Conservation (phyloP, 2,329 filamentous ascomycete genomes). For the Alternaria consortialis region DNA sequence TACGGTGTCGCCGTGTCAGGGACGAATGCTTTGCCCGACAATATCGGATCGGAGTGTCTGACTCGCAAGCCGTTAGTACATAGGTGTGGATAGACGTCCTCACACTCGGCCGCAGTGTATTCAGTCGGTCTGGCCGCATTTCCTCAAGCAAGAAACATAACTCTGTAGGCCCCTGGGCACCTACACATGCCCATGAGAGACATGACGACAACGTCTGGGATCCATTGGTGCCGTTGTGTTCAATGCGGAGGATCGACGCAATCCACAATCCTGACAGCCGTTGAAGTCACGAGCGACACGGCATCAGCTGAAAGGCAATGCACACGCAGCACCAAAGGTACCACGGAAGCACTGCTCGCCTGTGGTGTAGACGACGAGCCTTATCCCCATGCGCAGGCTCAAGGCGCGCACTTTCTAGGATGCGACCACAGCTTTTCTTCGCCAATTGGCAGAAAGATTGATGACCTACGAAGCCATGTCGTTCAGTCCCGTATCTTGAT, state of each 20-base stretch:
- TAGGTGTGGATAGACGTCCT: background rate
- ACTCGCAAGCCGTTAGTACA: background rate
- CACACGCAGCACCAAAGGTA: background rate
- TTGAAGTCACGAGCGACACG: background rate
- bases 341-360: background rate
- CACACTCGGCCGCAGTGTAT: background rate
- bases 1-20: background rate
- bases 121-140: background rate
- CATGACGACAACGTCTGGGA: slow-evolving; percentile 3
- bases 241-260: slow-evolving; percentile 12
- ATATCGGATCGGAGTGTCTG: slow-evolving; percentile 6
- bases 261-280: background rate
- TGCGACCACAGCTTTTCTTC: background rate
- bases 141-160: background rate
- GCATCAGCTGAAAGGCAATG: background rate
- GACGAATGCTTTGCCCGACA: background rate
- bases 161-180: background rate
- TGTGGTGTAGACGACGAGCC: background rate
- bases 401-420: background rate
- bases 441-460: background rate
- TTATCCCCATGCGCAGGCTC: background rate
- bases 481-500: background rate
- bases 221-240: background rate
- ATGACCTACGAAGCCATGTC: background rate
- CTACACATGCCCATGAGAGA: background rate